Conservation (phyloP, 495 filamentous ascomycete genomes). For the Penicillium chermesinum region DNA sequence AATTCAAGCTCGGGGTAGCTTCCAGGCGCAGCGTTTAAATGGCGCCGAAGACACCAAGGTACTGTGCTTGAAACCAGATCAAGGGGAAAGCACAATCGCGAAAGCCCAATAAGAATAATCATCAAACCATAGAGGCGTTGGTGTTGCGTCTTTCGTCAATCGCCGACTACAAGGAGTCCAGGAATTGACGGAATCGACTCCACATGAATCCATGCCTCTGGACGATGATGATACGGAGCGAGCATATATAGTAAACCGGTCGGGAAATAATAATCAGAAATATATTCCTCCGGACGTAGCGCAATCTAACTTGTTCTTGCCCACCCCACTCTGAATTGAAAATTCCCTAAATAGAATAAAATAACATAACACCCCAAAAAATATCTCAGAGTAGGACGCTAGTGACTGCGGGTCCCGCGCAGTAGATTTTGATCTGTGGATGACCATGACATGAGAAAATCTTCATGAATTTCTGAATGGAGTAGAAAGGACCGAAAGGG, state of each 20-base stretch:
- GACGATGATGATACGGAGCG: constrained; percentile 11
- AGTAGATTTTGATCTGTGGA: not conserved
- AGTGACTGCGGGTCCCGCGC: not conserved
- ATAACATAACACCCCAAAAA: not conserved
- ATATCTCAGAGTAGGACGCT: too few relatives aligned
- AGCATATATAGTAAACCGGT: constrained; percentile 20
- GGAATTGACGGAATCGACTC: constrained; percentile 8
- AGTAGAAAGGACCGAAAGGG: too few relatives aligned
- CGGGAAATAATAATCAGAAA: constrained; percentile 10
- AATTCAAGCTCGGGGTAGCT: not conserved
- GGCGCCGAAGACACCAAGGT: not conserved
- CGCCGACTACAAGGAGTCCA: constrained; percentile 3
- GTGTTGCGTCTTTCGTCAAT: constrained; percentile 7
- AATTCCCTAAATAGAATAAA: too few relatives aligned
- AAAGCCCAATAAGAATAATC: not conserved
- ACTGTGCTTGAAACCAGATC: not conserved
- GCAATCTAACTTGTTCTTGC: not conserved
- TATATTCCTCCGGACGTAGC: not conserved
- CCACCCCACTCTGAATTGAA: constrained; percentile 1
- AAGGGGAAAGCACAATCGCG: not conserved
- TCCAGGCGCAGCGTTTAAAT: not conserved
- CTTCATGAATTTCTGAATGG: not conserved
- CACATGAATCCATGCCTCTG: constrained; percentile 17
- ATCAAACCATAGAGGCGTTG: not conserved
- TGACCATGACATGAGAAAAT: not conserved